Percentiles rank a stretch among this genome's conserved stretches.
phyloP scores from a whole-genome alignment of 2,329 filamentous ascomycete genomes.

The Cladosporium sp. region DNA sequence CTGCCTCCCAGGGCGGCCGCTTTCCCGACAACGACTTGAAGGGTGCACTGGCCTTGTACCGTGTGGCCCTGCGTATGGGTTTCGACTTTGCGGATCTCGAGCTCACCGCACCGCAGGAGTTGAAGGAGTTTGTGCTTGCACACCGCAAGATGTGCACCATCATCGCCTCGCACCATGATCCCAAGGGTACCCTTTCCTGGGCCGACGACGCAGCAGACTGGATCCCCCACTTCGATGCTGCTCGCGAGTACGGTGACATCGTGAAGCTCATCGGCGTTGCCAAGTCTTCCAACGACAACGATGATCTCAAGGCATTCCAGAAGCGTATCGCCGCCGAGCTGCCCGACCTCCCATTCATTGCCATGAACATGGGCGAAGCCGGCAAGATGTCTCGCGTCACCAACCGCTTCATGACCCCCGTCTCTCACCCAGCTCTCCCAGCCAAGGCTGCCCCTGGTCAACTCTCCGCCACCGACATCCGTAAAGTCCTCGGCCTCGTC shows the following conservation, averaged over 20 bases:
- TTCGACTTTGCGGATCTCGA: constrained; percentile 93
- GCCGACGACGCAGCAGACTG: constrained; percentile 71
- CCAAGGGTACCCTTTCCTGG: constrained; percentile 74
- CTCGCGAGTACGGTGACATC: constrained; percentile 82
- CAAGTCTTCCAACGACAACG: constrained; percentile 75
- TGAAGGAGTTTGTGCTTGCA: constrained; percentile 52
- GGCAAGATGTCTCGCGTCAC: constrained; percentile 87
- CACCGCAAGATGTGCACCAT: constrained; percentile 70
- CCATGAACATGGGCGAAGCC: constrained; percentile 86
- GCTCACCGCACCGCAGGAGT: constrained; percentile 73
- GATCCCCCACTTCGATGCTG: constrained; percentile 84
- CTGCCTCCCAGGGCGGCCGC: constrained; percentile 75
- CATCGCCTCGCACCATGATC: constrained; percentile 95
- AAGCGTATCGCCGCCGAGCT: constrained; percentile 66
- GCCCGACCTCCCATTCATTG: constrained; percentile 72
- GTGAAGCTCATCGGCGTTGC: constrained; percentile 92
- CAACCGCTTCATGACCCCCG: constrained; percentile 90
- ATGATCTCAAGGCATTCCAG: constrained; percentile 76
- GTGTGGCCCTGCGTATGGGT: constrained; percentile 72
- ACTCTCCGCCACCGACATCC: constrained; percentile 83
- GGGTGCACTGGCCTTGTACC: constrained; percentile 65
- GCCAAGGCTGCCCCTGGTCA: constrained; percentile 93
- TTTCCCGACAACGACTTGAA: constrained; percentile 73
- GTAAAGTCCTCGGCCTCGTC: constrained; percentile 69
- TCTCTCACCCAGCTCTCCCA: constrained; percentile 82